phyloP scores from a whole-genome alignment of 176 grass and related monocot species.

The Rhipidocladum racemiflorum region DNA sequence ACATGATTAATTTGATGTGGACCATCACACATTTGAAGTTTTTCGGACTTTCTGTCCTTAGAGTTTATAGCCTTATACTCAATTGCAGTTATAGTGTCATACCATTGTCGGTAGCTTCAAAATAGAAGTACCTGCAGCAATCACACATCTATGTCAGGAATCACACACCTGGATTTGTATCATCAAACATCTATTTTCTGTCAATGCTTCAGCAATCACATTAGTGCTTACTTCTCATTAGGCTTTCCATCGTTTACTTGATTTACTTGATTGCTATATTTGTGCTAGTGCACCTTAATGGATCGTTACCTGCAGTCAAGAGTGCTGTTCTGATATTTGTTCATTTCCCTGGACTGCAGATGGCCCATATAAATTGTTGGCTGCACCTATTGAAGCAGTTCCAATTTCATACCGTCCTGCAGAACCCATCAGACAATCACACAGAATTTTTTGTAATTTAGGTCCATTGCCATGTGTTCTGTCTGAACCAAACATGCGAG shows the following conservation, averaged over 20 bases:
- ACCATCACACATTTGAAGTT: not conserved
- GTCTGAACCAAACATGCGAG: conserved; percentile 33
- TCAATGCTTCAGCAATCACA: not conserved
- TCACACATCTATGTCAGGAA: too few species aligned
- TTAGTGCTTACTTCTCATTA: not conserved
- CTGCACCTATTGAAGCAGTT: conserved; percentile 66
- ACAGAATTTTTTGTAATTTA: conserved; percentile 28
- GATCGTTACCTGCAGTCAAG: not conserved
- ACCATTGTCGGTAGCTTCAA: not conserved
- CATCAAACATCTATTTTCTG: not conserved
- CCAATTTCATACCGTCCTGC: conserved; percentile 70
- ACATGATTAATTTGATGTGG: not conserved
- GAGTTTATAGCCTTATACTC: not conserved
- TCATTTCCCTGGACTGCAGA: conserved; percentile 37
- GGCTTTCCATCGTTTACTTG: not conserved
- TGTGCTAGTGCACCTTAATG: not conserved
- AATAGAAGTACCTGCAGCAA: not conserved
- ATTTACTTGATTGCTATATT: conserved; percentile 12
- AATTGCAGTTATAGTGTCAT: not conserved
- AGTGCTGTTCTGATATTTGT: conserved; percentile 14
- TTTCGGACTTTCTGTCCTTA: not conserved
- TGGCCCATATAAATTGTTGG: conserved; percentile 34
- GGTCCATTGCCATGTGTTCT: conserved; percentile 10
- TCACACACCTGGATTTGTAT: too few species aligned
- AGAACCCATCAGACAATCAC: conserved; percentile 30